A percentile compares a stretch with the other conserved stretches of the same genome.
phyloP scores from a whole-genome alignment of 225 moss, liverwort and hornwort species.

The Climacium dendroides region DNA sequence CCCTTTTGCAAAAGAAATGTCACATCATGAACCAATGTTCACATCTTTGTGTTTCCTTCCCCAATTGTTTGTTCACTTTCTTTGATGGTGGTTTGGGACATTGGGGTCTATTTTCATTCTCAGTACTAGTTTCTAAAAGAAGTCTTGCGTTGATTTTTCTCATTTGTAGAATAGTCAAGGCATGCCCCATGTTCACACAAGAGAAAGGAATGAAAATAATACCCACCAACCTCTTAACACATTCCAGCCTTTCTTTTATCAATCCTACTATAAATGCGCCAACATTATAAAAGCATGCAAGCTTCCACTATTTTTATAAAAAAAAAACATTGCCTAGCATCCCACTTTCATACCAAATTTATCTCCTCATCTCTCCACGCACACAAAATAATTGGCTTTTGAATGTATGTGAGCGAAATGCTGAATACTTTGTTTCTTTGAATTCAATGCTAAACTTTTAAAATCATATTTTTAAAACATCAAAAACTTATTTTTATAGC shows the following conservation, averaged over 20 bases:
- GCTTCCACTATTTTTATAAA: neutral
- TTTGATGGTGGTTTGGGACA: too few relatives aligned
- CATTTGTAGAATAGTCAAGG: too few relatives aligned
- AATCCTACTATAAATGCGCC: accelerated
- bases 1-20: neutral
- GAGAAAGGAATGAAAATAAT: too few relatives aligned
- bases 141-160: neutral
- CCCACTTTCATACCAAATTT: neutral
- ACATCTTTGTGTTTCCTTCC: neutral
- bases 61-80: neutral
- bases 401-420: accelerated
- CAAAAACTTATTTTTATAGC: neutral
- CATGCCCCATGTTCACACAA: too few relatives aligned
- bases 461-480: neutral
- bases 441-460: too few relatives aligned
- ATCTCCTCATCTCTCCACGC: accelerated
- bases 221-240: too few relatives aligned
- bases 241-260: neutral
- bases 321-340: accelerated
- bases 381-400: neutral
- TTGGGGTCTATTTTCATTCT: neutral
- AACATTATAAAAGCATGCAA: accelerated
- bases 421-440: neutral
- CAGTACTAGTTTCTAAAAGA: neutral
- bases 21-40: neutral